phyloP scores from a whole-genome alignment of 129 eudicot species.

The Tanacetum coccineum region DNA sequence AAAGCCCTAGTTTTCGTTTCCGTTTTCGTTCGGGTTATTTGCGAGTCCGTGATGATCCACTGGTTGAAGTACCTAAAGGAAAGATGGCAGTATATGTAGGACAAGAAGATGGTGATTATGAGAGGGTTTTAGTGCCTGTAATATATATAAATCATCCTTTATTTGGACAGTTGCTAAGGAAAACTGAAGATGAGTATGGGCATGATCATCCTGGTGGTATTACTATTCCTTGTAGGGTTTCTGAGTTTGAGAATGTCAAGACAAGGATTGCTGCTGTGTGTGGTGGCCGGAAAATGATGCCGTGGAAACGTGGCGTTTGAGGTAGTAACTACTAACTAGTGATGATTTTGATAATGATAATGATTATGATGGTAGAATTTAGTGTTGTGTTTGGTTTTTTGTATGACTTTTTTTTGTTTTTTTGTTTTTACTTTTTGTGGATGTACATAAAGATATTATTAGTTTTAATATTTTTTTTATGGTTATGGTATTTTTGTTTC shows the following conservation, averaged over 20 bases:
- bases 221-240: conserved; percentile 79
- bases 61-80: conserved; percentile 64
- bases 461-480: neutral
- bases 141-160: conserved; percentile 80
- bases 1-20: conserved; percentile 1
- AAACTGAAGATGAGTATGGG: conserved; percentile 74
- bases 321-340: no score
- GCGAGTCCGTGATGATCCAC: conserved; percentile 37
- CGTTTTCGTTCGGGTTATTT: conserved; percentile 21
- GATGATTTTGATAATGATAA: neutral
- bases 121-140: conserved; percentile 83
- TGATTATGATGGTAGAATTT: conserved; percentile 29
- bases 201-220: conserved; percentile 78
- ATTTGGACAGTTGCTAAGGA: conserved; percentile 64
- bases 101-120: conserved; percentile 49
- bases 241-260: conserved; percentile 78
- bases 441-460: neutral
- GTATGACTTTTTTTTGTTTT: neutral
- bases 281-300: conserved; percentile 49
- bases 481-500: neutral
- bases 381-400: neutral
- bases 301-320: conserved; percentile 26
- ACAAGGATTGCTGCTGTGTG: conserved; percentile 59
- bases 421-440: neutral
- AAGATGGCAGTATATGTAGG: conserved; percentile 81